Evolutionary conservation across 73 alveolate genomes (phyloP), one percentile per base, ranked within the genome.

Genomic region (Paramecium primaurelia): DNA sequence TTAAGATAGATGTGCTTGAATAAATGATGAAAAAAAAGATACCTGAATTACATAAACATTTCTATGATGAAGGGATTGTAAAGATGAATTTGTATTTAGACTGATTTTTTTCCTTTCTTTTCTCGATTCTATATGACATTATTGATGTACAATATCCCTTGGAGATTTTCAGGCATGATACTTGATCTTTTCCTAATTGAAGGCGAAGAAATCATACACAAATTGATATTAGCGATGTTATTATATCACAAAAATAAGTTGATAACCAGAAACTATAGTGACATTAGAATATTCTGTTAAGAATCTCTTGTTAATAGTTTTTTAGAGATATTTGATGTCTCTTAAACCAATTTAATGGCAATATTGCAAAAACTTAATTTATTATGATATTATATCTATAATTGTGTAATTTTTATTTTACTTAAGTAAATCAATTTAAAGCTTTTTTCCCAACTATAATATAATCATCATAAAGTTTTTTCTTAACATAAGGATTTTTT

Each of bases 41-140:
- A 75, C 88, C 88, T 36, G 88, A 75, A 30, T 75, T 75, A 42
- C 88, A 75, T n/a, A 75, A 36, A 25, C 88, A 75, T 20, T 75
- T 75, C 47, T 36, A 38, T 38, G 36, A 75, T n/a, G 88, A 75
- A 75, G 88, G 88, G 60, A 38, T 75, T 36, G 88, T 75, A 75
- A 75, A 38, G 58, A 75, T 75, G 38, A 38, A 38, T 30, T 36
- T 25, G 60, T 75, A 75, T 75, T 75, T 75, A 38, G 68, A 38
- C 88, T 75, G 58, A 75, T 75, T 38, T 75, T 12, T 34, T 38
- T 14, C 58, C 68, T 30, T 16, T 36, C 36, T 75, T 75, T n/a
- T 75, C 58, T 38, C 38, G 60, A 12, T 75, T 38, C 60, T 75
- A 38, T 18, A 75, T 75, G 68, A 75, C 88, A 30, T 26, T 42